Conservation (phyloP, 2,329 filamentous ascomycete species). For the Exutisphaerella laricina region DNA sequence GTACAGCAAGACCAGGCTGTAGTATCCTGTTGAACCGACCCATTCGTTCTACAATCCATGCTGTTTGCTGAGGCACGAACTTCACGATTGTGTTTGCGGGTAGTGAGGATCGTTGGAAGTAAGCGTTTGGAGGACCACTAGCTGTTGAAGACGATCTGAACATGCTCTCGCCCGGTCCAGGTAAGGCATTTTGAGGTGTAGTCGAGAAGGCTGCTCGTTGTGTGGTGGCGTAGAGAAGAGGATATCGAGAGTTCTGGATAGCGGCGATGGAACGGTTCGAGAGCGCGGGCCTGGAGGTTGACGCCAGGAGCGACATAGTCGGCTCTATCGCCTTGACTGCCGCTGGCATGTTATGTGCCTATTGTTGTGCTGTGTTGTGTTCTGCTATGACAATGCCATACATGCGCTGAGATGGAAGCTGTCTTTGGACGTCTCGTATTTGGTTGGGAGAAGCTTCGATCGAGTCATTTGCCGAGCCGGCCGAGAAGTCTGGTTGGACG, state of each 20-base stretch:
- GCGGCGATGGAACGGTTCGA: constrained; percentile 32
- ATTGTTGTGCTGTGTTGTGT: background rate
- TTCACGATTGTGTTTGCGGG: constrained; percentile 92
- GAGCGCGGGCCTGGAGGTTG: constrained; percentile 32
- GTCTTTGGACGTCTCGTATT: too few species aligned
- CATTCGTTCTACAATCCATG: constrained; percentile 99
- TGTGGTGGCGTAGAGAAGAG: constrained; percentile 24
- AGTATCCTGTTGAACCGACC: constrained; percentile 93
- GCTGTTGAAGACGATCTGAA: constrained; percentile 28
- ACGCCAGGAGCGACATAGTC: constrained; percentile 35
- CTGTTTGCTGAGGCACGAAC: constrained; percentile 96
- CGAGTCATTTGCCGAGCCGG: too few species aligned
- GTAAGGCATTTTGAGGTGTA: constrained; percentile 24
- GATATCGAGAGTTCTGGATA: constrained; percentile 31
- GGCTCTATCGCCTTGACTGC: constrained; percentile 14
- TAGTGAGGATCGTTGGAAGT: constrained; percentile 50
- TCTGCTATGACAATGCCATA: too few species aligned
- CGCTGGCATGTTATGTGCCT: constrained; percentile 12
- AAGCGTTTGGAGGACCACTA: constrained; percentile 30
- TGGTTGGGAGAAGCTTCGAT: too few species aligned
- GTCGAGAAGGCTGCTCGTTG: constrained; percentile 27
- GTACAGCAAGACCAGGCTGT: constrained; percentile 80
- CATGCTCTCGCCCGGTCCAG: constrained; percentile 31
- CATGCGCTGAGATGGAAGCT: too few species aligned
- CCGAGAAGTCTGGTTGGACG: too few species aligned